phyloP scores from a whole-genome alignment of 106 monocot species.

The Alisma plantagoaquatica region DNA sequence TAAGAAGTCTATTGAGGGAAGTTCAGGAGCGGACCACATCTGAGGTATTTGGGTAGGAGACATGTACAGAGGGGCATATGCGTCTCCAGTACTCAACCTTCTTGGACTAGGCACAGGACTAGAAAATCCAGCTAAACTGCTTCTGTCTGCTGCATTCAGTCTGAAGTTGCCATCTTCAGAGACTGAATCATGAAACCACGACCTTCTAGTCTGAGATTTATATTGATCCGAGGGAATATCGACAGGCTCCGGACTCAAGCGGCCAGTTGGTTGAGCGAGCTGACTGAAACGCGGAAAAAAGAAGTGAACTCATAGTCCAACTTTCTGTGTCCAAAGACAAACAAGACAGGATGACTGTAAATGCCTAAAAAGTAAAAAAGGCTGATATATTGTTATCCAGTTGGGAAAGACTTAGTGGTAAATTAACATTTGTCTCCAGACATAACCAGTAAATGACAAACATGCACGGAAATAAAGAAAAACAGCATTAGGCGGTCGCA shows the following conservation, averaged over 20 bases:
- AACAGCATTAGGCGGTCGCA: neutral
- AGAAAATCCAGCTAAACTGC: conserved; percentile 53
- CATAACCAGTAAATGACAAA: neutral
- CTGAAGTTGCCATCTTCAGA: conserved; percentile 32
- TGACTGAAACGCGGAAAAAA: conserved; percentile 45
- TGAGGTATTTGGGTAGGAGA: conserved; percentile 26
- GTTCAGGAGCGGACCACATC: conserved; percentile 42
- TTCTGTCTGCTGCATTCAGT: conserved; percentile 53
- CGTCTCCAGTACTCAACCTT: conserved; percentile 38
- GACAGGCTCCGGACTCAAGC: conserved; percentile 24
- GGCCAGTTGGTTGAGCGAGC: conserved; percentile 13
- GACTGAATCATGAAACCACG: conserved; percentile 30
- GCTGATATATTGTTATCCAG: neutral
- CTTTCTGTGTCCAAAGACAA: too few species aligned
- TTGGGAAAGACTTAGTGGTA: neutral
- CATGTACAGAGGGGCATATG: conserved; percentile 13
- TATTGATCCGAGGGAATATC: conserved; percentile 21
- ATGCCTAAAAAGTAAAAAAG: neutral
- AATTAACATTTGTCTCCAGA: neutral
- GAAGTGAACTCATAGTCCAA: too few species aligned
- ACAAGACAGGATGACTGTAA: neutral
- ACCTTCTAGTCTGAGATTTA: conserved; percentile 18
- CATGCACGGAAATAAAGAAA: neutral
- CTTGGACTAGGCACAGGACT: conserved; percentile 58
- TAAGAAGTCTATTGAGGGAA: conserved; percentile 30